Percentiles rank a stretch among this genome's conserved stretches.
Conservation (phyloP, 164 flowering plant genomes). For the Akebia trifoliata region DNA sequence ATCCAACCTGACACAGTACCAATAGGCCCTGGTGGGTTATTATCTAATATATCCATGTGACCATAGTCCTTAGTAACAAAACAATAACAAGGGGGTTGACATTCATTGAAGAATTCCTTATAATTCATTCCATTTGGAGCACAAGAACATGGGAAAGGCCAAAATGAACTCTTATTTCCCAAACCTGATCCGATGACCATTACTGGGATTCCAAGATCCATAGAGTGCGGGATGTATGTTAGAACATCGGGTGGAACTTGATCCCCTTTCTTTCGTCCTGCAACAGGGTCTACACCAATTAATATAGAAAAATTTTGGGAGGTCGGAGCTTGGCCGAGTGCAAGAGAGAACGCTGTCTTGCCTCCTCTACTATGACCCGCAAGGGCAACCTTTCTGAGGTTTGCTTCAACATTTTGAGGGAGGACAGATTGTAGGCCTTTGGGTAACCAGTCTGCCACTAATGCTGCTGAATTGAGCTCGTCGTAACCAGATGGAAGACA, state of each 20-base stretch:
- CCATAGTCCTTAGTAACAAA: no score
- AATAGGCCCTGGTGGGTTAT: no score
- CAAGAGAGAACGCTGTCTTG: slow-evolving; percentile 42
- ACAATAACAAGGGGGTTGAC: no score
- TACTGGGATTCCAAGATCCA: slow-evolving; percentile 36
- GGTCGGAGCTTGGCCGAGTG: slow-evolving; percentile 18
- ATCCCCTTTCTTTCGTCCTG: slow-evolving; percentile 15
- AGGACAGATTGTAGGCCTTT: slow-evolving; percentile 27
- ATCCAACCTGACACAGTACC: no score
- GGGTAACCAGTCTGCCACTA: slow-evolving; percentile 39
- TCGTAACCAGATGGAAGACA: slow-evolving; percentile 10
- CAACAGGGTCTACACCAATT: slow-evolving; percentile 54
- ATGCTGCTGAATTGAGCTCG: slow-evolving; percentile 26
- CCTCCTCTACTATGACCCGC: slow-evolving; percentile 63
- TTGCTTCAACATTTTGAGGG: slow-evolving; percentile 19
- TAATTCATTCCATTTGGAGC: no score
- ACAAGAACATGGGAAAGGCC: no score
- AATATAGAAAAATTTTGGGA: slow-evolving; percentile 26
- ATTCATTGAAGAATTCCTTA: no score
- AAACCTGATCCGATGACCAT: no score
- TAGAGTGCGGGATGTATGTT: slow-evolving; percentile 21
- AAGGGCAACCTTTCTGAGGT: slow-evolving; percentile 28
- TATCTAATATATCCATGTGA: no score
- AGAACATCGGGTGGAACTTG: slow-evolving; percentile 30
- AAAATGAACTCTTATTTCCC: no score